Base-by-base conservation (phyloP, 192 early-diverging fungal species). In the Jimgerdemannia lactiflua region DNA sequence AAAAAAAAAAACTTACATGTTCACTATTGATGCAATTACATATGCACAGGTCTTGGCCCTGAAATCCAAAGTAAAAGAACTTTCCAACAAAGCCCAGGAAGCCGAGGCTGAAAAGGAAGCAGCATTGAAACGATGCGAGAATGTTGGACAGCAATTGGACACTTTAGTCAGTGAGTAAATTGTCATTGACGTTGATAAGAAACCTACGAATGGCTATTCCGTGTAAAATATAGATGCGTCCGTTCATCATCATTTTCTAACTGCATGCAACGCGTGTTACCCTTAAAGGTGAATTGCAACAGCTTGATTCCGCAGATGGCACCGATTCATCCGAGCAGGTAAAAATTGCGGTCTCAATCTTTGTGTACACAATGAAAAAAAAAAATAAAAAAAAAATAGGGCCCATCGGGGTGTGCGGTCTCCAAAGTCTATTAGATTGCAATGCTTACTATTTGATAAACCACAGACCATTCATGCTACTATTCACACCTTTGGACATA, bases 401-500 rank as follows among this genome's bases (percentile, higher is more conserved):
- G 29, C 29, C 29, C 29, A 29, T 29, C 29, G 29, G 29, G 29
- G 29, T 29, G 29, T 29, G 29, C 29, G 29, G 1, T 29, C 29
- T 29, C 29, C 29, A 29, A 29, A 29, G 29, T 29, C 0, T 29
- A 29, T 29, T 29, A 29, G 29, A 59, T 59, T 14, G 0, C 8
- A 59, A 1, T 14, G 14, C n/a, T 70, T 66, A 3, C 76, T 67
- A 42, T 17, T n/a, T 41, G 14, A 42, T 39, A 65, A 39, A 69
- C 2, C 70, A 77, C 71, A 77, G 59, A 67, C 65, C 3, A 77
- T 77, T 39, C 76, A 77, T 73, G 76, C 76, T 3, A 77, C 76
- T 18, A 72, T 77, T 4, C 76, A 73, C 54, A 77, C 76, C n/a
- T 77, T 73, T 67, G 76, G 76, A 7, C 3, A 8, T 2, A 4